phyloP scores from a whole-genome alignment of 2,329 filamentous ascomycete species.

The Dactylonectria estremocensis region DNA sequence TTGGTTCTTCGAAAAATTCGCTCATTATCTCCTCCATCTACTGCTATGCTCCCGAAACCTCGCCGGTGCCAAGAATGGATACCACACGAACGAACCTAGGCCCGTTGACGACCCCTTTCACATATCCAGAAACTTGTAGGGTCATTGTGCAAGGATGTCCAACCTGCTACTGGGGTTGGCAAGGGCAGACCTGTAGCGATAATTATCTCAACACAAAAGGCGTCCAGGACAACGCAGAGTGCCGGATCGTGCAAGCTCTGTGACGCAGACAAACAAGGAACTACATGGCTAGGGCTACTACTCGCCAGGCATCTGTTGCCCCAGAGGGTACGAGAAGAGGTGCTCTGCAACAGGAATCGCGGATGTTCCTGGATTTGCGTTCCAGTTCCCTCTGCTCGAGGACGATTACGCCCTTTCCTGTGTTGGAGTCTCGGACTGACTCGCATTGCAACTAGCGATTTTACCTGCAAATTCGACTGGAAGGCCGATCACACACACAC shows the following conservation, averaged over 20 bases:
- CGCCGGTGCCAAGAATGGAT: background rate
- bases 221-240: constrained; percentile 46
- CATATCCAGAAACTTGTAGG: constrained; percentile 39
- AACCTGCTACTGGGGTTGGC: constrained; percentile 44
- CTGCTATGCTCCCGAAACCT: too few species aligned
- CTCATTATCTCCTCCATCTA: too few species aligned
- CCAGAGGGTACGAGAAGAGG: constrained; percentile 50
- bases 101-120: constrained; percentile 46
- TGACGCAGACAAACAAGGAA: constrained; percentile 30
- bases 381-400: constrained; percentile 46
- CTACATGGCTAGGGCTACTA: constrained; percentile 55
- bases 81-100: constrained; percentile 40
- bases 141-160: constrained; percentile 37
- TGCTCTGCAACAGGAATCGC: constrained; percentile 50
- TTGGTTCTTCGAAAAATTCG: too few species aligned
- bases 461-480: constrained; percentile 10
- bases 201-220: constrained; percentile 24
- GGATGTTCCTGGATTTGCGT: constrained; percentile 39
- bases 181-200: constrained; percentile 44
- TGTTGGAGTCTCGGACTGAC: background rate
- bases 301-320: constrained; percentile 53
- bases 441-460: constrained; percentile 18
- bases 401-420: constrained; percentile 38
- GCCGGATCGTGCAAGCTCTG: constrained; percentile 40
- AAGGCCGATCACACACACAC: constrained; percentile 23